These are phyloP conservation scores for Fusarium tupiense DNA, from an alignment of 2,329 filamentous ascomycete genomes.

Conservation along the genomic window DNA sequence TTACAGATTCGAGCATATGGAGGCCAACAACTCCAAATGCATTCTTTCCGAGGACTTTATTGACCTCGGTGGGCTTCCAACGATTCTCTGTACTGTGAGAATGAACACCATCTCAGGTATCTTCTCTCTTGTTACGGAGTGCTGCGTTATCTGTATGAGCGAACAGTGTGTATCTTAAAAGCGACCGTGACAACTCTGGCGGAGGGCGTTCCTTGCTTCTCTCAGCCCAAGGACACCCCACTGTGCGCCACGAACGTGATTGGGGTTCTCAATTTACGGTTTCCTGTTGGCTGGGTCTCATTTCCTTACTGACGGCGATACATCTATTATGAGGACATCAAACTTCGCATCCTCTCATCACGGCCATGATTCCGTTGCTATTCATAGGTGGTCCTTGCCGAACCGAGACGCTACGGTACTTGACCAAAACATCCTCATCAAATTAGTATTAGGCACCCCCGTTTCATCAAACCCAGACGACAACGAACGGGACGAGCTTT, in stretches of 20 bases:
- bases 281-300: conserved; percentile 20
- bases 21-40: conserved; percentile 16
- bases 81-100: background rate
- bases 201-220: background rate
- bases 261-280: conserved; percentile 16
- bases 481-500: conserved; percentile 8
- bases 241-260: conserved; percentile 18
- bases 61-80: background rate
- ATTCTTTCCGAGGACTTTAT: background rate
- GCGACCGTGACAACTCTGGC: background rate
- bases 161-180: background rate
- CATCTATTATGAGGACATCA: background rate
- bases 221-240: conserved; percentile 1
- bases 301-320: conserved; percentile 1
- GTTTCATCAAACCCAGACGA: background rate
- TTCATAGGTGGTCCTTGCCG: conserved; percentile 13
- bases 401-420: conserved; percentile 6
- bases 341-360: conserved; percentile 3
- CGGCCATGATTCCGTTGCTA: conserved; percentile 10
- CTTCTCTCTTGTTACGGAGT: background rate
- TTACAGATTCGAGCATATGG: conserved; percentile 10
- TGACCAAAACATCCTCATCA: background rate
- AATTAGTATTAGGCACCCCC: conserved; percentile 4
- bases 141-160: background rate
- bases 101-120: background rate